phyloP scores from a whole-genome alignment of 176 grass and related monocot species.

The Avena atlantica region DNA sequence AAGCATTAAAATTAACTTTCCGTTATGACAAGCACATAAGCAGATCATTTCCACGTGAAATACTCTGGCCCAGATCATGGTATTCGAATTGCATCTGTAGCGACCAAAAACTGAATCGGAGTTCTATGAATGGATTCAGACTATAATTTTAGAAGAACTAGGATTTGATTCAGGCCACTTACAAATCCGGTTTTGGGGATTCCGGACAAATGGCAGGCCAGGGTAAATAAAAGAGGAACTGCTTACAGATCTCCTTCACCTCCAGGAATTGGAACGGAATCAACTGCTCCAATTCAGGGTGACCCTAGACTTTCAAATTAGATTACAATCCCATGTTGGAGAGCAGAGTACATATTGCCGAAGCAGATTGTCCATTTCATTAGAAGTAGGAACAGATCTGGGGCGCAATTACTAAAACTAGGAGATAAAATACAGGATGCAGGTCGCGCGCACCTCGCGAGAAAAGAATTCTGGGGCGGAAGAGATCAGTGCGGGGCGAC shows the following conservation, averaged over 20 bases:
- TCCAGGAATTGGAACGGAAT: background rate
- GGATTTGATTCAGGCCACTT: no score
- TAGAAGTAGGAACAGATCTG: background rate
- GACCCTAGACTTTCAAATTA: background rate
- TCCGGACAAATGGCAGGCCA: background rate
- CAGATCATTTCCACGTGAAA: no score
- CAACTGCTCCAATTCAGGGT: background rate
- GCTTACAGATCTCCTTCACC: no score
- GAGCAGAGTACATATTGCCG: background rate
- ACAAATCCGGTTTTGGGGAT: background rate
- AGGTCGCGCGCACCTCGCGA: constrained; percentile 10
- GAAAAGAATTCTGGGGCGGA: background rate
- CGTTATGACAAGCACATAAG: no score
- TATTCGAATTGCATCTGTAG: no score
- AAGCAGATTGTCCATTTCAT: background rate
- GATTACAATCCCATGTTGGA: background rate
- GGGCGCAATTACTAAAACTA: background rate
- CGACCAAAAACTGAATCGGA: no score
- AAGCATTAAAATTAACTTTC: no score
- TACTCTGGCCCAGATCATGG: no score
- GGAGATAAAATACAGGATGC: background rate
- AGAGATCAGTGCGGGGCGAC: background rate
- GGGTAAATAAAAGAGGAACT: background rate
- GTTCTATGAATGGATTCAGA: no score
- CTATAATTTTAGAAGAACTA: no score